Conservation (phyloP, 2,329 filamentous ascomycete species). For the Acrocalymma vagum region DNA sequence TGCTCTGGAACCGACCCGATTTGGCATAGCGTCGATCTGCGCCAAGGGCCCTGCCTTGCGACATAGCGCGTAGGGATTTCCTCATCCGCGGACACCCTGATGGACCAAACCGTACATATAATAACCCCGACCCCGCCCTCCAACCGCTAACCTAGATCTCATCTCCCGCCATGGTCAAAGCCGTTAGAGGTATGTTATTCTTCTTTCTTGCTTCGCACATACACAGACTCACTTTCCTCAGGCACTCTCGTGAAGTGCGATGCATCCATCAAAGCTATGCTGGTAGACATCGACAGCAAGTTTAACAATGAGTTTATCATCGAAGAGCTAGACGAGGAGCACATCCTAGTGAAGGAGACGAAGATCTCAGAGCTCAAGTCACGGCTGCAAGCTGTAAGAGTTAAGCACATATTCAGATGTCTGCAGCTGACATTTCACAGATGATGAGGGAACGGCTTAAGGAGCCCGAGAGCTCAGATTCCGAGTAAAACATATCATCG, state of each 20-base stretch:
- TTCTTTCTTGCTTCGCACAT: not conserved
- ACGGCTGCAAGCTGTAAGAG: slow-evolving; percentile 70
- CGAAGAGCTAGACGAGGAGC: slow-evolving; percentile 80
- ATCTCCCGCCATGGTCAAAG: slow-evolving; percentile 61
- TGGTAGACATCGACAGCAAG: slow-evolving; percentile 76
- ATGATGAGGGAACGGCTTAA: slow-evolving; percentile 47
- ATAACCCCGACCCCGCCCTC: slow-evolving; percentile 11
- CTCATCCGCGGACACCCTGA: slow-evolving; percentile 29
- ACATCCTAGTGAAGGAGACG: slow-evolving; percentile 77
- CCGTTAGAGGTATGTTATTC: slow-evolving; percentile 59
- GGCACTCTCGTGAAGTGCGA: slow-evolving; percentile 83
- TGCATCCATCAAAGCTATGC: slow-evolving; percentile 87
- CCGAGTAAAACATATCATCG: slow-evolving; percentile 35
- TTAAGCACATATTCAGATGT: not conserved
- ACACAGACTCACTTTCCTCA: slow-evolving; percentile 26
- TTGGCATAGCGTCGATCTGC: slow-evolving; percentile 1
- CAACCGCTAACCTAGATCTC: slow-evolving; percentile 2
- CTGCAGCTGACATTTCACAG: slow-evolving; percentile 28
- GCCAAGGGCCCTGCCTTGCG: slow-evolving; percentile 28
- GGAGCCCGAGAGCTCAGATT: slow-evolving; percentile 46
- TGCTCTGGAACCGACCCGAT: not conserved
- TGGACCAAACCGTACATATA: slow-evolving; percentile 22
- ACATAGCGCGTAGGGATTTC: too few species aligned
- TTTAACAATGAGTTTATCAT: slow-evolving; percentile 76
- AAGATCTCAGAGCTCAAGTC: slow-evolving; percentile 74